Conservation (phyloP, 805 yeast genomes). For the Metschnikowia orientalis region DNA sequence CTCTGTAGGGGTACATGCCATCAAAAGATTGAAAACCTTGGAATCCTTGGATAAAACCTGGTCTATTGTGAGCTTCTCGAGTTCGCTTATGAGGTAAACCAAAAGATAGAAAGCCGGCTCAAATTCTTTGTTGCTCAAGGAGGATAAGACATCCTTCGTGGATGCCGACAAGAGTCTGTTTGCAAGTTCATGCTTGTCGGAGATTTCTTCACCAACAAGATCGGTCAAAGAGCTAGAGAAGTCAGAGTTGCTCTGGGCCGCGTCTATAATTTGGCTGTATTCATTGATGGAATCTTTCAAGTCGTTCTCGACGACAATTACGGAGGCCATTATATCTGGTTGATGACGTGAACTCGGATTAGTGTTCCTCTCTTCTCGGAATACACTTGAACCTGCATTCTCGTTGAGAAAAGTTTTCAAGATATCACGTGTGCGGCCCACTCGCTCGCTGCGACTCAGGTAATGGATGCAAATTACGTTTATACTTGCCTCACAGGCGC, state of each 20-base stretch:
- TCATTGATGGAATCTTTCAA: slow-evolving; percentile 38
- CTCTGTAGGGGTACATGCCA: slow-evolving; percentile 31
- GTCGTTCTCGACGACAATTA: slow-evolving; percentile 41
- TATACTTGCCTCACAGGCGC: neutral
- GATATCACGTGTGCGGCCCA: slow-evolving; percentile 15
- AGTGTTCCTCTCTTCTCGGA: slow-evolving; percentile 4
- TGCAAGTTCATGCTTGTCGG: slow-evolving; percentile 28
- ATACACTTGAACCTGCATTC: slow-evolving; percentile 8
- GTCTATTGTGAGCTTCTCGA: slow-evolving; percentile 23
- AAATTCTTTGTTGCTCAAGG: slow-evolving; percentile 40
- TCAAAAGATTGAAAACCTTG: slow-evolving; percentile 25
- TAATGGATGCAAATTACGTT: neutral
- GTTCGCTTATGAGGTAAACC: slow-evolving; percentile 31
- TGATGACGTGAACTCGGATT: neutral
- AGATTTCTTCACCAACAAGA: slow-evolving; percentile 23
- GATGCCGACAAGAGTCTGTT: slow-evolving; percentile 26
- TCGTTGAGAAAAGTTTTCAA: slow-evolving; percentile 18
- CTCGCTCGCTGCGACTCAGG: slow-evolving; percentile 1
- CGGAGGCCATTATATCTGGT: slow-evolving; percentile 34
- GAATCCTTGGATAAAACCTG: slow-evolving; percentile 24
- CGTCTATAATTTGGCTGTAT: slow-evolving; percentile 36
- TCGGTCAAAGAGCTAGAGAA: slow-evolving; percentile 26
- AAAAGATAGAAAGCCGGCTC: slow-evolving; percentile 43
- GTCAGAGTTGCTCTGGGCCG: slow-evolving; percentile 24
- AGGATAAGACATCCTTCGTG: slow-evolving; percentile 25